phyloP scores from a whole-genome alignment of 306 rosid genomes.

The Pyrus pyrifolia region DNA sequence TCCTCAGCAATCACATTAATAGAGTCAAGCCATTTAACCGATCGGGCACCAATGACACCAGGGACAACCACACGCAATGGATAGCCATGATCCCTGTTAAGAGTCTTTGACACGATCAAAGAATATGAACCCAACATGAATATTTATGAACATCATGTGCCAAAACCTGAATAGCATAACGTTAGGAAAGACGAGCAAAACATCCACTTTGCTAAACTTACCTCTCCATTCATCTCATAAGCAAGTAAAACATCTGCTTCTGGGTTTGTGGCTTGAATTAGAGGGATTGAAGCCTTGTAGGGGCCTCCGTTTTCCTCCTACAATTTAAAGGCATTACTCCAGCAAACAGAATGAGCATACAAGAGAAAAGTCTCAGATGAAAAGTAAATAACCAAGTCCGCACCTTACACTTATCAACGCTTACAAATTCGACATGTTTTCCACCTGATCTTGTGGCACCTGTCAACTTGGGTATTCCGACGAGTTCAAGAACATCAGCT shows the following conservation, averaged over 20 bases:
- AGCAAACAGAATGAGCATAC: neutral
- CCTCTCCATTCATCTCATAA: constrained; percentile 97
- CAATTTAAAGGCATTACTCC: constrained; percentile 4
- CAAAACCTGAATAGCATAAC: neutral
- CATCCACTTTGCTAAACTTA: constrained; percentile 26
- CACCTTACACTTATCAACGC: constrained; percentile 91
- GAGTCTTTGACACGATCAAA: constrained; percentile 40
- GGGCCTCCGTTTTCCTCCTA: constrained; percentile 98
- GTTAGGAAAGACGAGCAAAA: neutral
- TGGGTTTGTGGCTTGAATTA: constrained; percentile 81
- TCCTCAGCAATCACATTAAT: constrained; percentile 62
- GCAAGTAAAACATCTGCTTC: constrained; percentile 93
- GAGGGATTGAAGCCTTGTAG: constrained; percentile 92
- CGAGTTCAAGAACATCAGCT: constrained; percentile 84
- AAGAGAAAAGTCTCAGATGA: neutral
- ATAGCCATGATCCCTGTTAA: constrained; percentile 93
- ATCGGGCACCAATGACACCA: constrained; percentile 96
- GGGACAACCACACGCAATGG: constrained; percentile 89
- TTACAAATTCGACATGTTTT: constrained; percentile 89
- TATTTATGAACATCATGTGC: neutral
- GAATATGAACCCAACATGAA: constrained; percentile 13
- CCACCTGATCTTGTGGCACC: constrained; percentile 58
- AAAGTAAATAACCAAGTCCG: constrained; percentile 9
- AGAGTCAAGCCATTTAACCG: constrained; percentile 92
- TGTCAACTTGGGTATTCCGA: constrained; percentile 65